phyloP scores from a whole-genome alignment of 164 flowering plant species.

The Kalanchoe fedtschenkoi region DNA sequence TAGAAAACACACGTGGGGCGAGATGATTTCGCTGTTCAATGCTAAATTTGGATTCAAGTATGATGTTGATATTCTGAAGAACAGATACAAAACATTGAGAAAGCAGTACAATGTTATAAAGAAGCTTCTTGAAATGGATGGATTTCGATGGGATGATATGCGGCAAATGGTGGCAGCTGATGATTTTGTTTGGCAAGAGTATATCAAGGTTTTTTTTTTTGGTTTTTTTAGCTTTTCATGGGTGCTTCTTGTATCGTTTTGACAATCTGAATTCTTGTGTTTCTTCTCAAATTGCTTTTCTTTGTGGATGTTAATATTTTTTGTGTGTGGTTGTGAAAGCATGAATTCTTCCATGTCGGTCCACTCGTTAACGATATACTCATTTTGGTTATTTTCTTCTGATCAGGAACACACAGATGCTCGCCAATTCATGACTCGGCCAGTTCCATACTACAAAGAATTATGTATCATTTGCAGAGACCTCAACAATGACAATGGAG shows the following conservation, averaged over 20 bases:
- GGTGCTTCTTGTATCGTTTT: neutral
- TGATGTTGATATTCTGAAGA: constrained; percentile 35
- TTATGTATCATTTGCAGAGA: constrained; percentile 38
- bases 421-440: constrained; percentile 54
- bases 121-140: constrained; percentile 38
- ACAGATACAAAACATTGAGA: constrained; percentile 49
- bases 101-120: constrained; percentile 43
- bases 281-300: neutral
- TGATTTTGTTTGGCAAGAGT: constrained; percentile 50
- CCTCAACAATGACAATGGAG: constrained; percentile 17
- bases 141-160: constrained; percentile 46
- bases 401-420: constrained; percentile 45
- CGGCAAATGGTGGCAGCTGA: constrained; percentile 61
- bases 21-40: constrained; percentile 40
- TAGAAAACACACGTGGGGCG: constrained; percentile 43
- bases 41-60: constrained; percentile 36
- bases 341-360: too few species aligned
- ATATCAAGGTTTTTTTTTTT: constrained; percentile 36
- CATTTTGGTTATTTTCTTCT: neutral
- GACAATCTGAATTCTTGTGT: too few species aligned
- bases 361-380: neutral
- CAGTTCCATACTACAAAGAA: constrained; percentile 45
- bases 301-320: too few species aligned
- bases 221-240: neutral
- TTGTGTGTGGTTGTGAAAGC: too few species aligned